Percentiles rank a stretch among this genome's conserved stretches.
Conservation (phyloP, 116 monocot species). For the Zostera marina region DNA sequence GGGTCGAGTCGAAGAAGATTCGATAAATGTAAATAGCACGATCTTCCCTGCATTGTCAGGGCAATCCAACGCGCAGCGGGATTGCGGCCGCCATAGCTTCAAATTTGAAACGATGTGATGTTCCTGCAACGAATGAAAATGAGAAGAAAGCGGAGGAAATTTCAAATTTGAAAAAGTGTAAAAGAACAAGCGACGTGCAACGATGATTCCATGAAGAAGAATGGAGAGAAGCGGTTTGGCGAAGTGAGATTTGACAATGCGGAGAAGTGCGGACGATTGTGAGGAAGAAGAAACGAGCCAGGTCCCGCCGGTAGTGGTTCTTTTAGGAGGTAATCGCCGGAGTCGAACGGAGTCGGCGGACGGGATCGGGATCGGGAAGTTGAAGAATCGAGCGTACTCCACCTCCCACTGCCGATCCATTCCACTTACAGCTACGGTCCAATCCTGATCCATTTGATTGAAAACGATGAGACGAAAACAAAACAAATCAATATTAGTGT, state of each 20-base stretch:
- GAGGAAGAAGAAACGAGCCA: conserved; percentile 38
- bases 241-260: conserved; percentile 11
- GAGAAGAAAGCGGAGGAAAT: not conserved
- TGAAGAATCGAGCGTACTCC: conserved; percentile 62
- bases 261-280: conserved; percentile 11
- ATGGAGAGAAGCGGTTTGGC: conserved; percentile 23
- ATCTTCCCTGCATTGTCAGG: conserved; percentile 57
- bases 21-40: conserved; percentile 46
- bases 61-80: conserved; percentile 42
- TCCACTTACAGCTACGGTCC: too few relatives aligned
- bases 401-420: conserved; percentile 24
- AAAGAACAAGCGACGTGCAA: conserved; percentile 14
- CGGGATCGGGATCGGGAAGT: conserved; percentile 5
- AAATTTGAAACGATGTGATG: conserved; percentile 60
- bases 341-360: conserved; percentile 4
- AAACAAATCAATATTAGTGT: too few relatives aligned
- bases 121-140: conserved; percentile 32
- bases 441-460: too few relatives aligned
- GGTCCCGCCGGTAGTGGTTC: conserved; percentile 18
- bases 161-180: not conserved
- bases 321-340: conserved; percentile 12
- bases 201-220: conserved; percentile 11
- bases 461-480: too few relatives aligned
- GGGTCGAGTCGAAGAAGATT: too few relatives aligned
- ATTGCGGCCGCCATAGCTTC: conserved; percentile 60